A percentile compares a stretch with the other conserved stretches of the same genome.
Conservation (phyloP, 1,284 basidiomycete genomes). For the Agaricales sp. region DNA sequence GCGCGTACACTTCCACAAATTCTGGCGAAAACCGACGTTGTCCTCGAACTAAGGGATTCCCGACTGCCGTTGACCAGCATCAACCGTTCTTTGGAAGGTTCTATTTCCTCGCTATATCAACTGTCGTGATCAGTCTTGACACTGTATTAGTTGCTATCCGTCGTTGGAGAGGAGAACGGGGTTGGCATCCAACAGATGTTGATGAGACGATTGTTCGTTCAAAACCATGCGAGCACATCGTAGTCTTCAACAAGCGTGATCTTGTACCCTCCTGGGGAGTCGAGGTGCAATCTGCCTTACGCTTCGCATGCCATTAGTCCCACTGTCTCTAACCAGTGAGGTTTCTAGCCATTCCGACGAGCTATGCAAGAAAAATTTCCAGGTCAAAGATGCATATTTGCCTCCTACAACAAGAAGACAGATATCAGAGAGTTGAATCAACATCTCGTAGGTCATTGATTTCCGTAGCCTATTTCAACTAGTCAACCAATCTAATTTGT, state of each 20-base stretch:
- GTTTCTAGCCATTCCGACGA: conserved; percentile 60
- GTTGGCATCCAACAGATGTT: conserved; percentile 33
- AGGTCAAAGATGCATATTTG: conserved; percentile 55
- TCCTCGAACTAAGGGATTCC: conserved; percentile 91
- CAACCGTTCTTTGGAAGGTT: conserved; percentile 82
- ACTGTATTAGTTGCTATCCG: conserved; percentile 38
- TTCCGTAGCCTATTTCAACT: conserved; percentile 7
- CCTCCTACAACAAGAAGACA: conserved; percentile 55
- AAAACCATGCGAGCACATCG: conserved; percentile 67
- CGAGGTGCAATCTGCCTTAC: conserved; percentile 45
- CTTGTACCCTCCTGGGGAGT: conserved; percentile 80
- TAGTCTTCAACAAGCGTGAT: conserved; percentile 93
- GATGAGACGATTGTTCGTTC: conserved; percentile 22
- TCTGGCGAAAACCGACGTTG: conserved; percentile 77
- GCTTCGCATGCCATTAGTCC: conserved; percentile 6
- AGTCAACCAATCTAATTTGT: background rate
- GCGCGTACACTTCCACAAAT: conserved; percentile 68
- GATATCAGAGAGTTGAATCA: conserved; percentile 56
- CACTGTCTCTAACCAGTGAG: conserved; percentile 12
- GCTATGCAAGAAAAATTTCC: conserved; percentile 62
- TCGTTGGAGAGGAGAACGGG: conserved; percentile 56
- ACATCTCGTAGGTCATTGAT: conserved; percentile 55
- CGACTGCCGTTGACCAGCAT: conserved; percentile 90
- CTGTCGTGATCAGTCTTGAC: background rate
- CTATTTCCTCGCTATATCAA: conserved; percentile 13